Percentiles rank a stretch among this genome's conserved stretches.
Conservation (phyloP, 2,329 filamentous ascomycete genomes). For the Elsinoe australis region DNA sequence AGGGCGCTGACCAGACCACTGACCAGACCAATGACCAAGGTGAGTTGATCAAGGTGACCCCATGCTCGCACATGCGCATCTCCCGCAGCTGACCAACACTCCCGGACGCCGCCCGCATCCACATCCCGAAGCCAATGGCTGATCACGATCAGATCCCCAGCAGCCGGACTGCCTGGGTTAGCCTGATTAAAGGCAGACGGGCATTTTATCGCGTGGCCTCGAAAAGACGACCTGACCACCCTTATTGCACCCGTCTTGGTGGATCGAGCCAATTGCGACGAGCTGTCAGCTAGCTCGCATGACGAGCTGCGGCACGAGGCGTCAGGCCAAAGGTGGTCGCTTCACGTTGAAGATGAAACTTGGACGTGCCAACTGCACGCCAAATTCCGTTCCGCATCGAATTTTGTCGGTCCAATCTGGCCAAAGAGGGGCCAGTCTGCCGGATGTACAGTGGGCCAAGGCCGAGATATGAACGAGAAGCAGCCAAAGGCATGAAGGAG, state of each 20-base stretch:
- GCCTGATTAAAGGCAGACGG: conserved; percentile 2
- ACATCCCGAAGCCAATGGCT: conserved; percentile 12
- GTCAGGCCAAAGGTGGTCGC: conserved; percentile 9
- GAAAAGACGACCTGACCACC: conserved; percentile 4
- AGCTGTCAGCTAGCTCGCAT: conserved; percentile 8
- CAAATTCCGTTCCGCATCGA: not conserved
- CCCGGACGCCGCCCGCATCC: conserved; percentile 13
- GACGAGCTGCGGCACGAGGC: conserved; percentile 15
- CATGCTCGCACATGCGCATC: not conserved
- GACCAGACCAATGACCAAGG: too few relatives aligned
- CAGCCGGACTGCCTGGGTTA: conserved; percentile 3
- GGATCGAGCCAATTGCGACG: not conserved
- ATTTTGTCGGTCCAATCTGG: too few relatives aligned
- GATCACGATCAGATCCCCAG: conserved; percentile 15
- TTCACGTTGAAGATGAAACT: conserved; percentile 6
- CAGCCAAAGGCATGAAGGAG: too few relatives aligned
- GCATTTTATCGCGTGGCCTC: conserved; percentile 6
- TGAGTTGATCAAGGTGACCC: not conserved
- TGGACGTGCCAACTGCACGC: conserved; percentile 3
- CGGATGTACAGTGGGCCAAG: too few relatives aligned
- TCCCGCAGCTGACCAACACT: conserved; percentile 12
- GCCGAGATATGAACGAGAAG: too few relatives aligned
- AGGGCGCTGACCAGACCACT: too few relatives aligned
- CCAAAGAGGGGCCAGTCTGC: not conserved
- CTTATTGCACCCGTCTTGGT: not conserved